Base-by-base conservation (phyloP, 1,139 yeast species). In the Pneumocystis canis region DNA sequence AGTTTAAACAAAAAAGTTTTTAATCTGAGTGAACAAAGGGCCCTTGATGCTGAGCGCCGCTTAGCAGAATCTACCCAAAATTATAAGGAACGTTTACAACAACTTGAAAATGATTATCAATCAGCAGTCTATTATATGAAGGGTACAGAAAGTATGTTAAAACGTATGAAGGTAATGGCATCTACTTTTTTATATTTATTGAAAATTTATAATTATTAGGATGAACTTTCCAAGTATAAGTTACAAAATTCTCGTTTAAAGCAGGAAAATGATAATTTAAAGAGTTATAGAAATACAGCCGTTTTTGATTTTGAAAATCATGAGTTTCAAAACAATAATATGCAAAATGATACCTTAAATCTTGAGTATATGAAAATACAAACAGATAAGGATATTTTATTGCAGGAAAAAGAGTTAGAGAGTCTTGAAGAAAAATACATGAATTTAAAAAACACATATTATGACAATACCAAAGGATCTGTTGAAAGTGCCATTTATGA, bases 51-150 rank as follows among this genome's bases (percentile, higher is more conserved):
- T 6, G 66, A 63, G 53, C 61, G 60, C 31, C 62, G 62, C 54
- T 40, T 65, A 41, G 61, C 62, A 20, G 65, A 60, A 61, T 54
- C 61, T 33, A 59, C 64, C 28, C 63, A 60, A 9, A 62, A 63
- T 31, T 64, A 53, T 58, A 62, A 60, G 41, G 65, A 64, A 25
- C 65, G 66, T 5, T 40, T 63, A 53, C 58, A 61, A 41, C 65
- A 66, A 41, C 63, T 66, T 20, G 66, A 66, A 61, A 54, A 61
- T 7, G 67, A 63, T 58, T 65, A 65, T 39, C 63, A 66, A 41
- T 59, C 65, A 35, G 66, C 68, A 14, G 64, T 66, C 16, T 62
- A 65, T 54, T 66, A 66, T 47, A 67, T 66, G 59, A 61, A 64
- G 57, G 63, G 67, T 6, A 65, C 68, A 7, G 68, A 66, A 59